A percentile compares a stretch with the other conserved stretches of the same genome.
These are phyloP conservation scores for Fusarium haematococcum DNA, from an alignment of 2,329 filamentous ascomycete genomes.

Conservation along the genomic window DNA sequence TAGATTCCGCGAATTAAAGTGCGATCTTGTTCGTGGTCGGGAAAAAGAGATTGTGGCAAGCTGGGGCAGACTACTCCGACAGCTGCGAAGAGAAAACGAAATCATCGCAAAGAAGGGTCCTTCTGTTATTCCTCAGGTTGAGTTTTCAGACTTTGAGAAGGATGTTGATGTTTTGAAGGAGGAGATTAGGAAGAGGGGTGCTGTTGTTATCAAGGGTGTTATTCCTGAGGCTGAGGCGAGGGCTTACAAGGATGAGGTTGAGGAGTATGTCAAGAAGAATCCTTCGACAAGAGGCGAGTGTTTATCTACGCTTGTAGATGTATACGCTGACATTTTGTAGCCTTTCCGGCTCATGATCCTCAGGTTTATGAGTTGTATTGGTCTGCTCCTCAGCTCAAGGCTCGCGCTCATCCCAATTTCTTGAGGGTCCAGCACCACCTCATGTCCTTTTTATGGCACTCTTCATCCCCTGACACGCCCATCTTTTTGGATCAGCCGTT, in stretches of 20 bases:
- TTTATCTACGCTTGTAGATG: neutral
- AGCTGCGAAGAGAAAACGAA: slow-evolving; percentile 61
- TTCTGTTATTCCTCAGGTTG: slow-evolving; percentile 63
- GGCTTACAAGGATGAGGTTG: slow-evolving; percentile 72
- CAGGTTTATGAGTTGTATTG: slow-evolving; percentile 83
- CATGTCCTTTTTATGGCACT: slow-evolving; percentile 71
- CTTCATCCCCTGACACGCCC: slow-evolving; percentile 58
- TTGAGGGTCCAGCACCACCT: slow-evolving; percentile 71
- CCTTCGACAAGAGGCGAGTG: slow-evolving; percentile 64
- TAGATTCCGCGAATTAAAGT: slow-evolving; percentile 68
- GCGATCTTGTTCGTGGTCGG: slow-evolving; percentile 61
- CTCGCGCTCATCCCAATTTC: slow-evolving; percentile 74
- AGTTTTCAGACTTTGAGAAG: slow-evolving; percentile 58
- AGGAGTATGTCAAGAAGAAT: slow-evolving; percentile 75
- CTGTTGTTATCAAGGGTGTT: slow-evolving; percentile 74
- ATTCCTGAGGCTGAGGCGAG: slow-evolving; percentile 72
- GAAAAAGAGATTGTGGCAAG: slow-evolving; percentile 60
- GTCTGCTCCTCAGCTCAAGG: slow-evolving; percentile 75
- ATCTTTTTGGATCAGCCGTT: slow-evolving; percentile 68
- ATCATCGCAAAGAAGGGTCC: slow-evolving; percentile 59
- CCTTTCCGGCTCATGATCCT: slow-evolving; percentile 74
- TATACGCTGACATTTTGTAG: slow-evolving; percentile 47
- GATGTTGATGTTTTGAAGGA: slow-evolving; percentile 52
- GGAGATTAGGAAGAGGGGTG: slow-evolving; percentile 71
- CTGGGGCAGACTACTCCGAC: slow-evolving; percentile 61